These are phyloP conservation scores for Luffa aegyptiaca DNA, from an alignment of 306 rosid genomes.

Conservation along the genomic window DNA sequence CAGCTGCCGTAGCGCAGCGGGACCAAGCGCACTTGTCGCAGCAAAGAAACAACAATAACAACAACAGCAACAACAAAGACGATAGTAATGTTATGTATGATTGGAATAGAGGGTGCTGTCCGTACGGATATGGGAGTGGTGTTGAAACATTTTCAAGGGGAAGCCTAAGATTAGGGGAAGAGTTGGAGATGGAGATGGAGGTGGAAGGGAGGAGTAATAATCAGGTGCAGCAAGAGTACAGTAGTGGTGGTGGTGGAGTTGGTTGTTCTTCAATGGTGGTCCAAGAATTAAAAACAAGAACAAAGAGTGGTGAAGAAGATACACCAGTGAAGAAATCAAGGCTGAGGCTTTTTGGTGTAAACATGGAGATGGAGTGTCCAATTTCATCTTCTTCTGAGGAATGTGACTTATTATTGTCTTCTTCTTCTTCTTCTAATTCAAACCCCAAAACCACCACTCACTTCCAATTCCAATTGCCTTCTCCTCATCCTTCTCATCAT, in stretches of 20 bases:
- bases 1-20: not conserved
- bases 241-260: slow-evolving; percentile 6
- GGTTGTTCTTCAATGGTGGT: slow-evolving; percentile 29
- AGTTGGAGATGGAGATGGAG: slow-evolving; percentile 14
- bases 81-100: not conserved
- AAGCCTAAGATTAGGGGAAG: not conserved
- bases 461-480: not conserved
- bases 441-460: slow-evolving; percentile 1
- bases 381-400: slow-evolving; percentile 17
- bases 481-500: not conserved
- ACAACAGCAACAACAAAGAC: not conserved
- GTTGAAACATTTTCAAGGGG: not conserved
- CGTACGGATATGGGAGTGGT: slow-evolving; percentile 18
- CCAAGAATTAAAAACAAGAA: slow-evolving; percentile 4
- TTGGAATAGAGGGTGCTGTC: not conserved
- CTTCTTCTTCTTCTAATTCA: slow-evolving; percentile 12
- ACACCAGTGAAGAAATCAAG: slow-evolving; percentile 23
- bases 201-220: slow-evolving; percentile 3
- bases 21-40: slow-evolving; percentile 17
- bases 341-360: slow-evolving; percentile 39
- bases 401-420: slow-evolving; percentile 17
- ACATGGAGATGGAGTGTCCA: slow-evolving; percentile 29
- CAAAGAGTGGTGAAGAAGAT: not conserved
- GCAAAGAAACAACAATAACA: slow-evolving; percentile 12
- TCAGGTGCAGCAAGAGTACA: not conserved